A percentile compares a stretch with the other conserved stretches of the same genome.
These are phyloP conservation scores for Wallemia ichthyophaga DNA, from an alignment of 1,284 basidiomycete species.

Conservation along the genomic window DNA sequence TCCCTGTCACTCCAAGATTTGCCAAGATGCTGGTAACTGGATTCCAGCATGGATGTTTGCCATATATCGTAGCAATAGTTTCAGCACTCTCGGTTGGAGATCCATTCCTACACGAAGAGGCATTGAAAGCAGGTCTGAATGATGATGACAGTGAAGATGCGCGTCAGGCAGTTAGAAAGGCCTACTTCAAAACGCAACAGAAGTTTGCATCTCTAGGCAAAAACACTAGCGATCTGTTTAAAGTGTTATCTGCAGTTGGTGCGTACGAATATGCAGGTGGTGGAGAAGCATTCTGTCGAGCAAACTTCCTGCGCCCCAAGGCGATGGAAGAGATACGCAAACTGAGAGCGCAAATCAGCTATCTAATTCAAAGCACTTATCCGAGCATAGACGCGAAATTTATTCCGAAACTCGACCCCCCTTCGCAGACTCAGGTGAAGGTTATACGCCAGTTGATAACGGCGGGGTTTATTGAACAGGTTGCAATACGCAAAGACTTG, in stretches of 20 bases:
- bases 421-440: constrained; percentile 53
- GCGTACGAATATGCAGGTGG: constrained; percentile 80
- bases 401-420: constrained; percentile 32
- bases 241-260: constrained; percentile 64
- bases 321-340: constrained; percentile 99
- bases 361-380: constrained; percentile 43
- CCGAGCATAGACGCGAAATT: constrained; percentile 29
- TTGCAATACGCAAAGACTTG: constrained; percentile 70
- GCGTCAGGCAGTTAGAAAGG: constrained; percentile 30
- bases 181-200: constrained; percentile 48
- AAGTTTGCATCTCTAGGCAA: constrained; percentile 7
- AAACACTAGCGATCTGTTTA: constrained; percentile 49
- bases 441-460: constrained; percentile 63
- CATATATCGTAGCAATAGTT: constrained; percentile 73
- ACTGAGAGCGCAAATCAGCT: constrained; percentile 62
- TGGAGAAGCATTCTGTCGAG: constrained; percentile 44
- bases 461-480: constrained; percentile 80
- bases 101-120: constrained; percentile 68
- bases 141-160: constrained; percentile 20
- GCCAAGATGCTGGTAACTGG: constrained; percentile 83
- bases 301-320: constrained; percentile 81
- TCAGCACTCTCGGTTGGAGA: constrained; percentile 82
- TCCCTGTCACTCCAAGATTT: constrained; percentile 74
- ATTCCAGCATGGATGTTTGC: constrained; percentile 64
- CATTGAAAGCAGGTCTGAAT: constrained; percentile 22